These are phyloP conservation scores for Leucosporidium creatinivorum DNA, from an alignment of 768 basidiomycete species.

Conservation along the genomic window DNA sequence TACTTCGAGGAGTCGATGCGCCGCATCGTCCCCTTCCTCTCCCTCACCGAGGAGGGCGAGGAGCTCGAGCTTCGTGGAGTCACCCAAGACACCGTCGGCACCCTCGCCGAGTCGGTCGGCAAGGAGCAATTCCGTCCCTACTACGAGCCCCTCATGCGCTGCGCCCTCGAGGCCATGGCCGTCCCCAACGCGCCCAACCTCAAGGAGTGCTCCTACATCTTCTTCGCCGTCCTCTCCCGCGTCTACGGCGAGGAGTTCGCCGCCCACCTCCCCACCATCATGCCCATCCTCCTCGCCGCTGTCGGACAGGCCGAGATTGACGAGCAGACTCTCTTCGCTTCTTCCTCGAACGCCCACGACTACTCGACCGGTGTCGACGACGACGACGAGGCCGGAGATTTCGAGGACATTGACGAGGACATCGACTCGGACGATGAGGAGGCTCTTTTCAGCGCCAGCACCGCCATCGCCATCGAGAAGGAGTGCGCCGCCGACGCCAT, in stretches of 20 bases:
- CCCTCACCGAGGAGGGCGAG: conserved; percentile 77
- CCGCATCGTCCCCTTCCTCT: conserved; percentile 78
- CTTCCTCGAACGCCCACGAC: conserved; percentile 25
- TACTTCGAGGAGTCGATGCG: conserved; percentile 91
- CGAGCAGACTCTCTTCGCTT: conserved; percentile 46
- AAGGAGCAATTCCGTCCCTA: conserved; percentile 88
- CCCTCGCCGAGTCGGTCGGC: conserved; percentile 94
- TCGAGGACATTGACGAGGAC: conserved; percentile 46
- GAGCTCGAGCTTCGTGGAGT: conserved; percentile 92
- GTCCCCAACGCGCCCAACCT: conserved; percentile 73
- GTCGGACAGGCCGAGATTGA: conserved; percentile 76
- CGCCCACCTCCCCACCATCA: conserved; percentile 71
- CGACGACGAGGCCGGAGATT: conserved; percentile 52
- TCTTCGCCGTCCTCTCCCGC: conserved; percentile 97
- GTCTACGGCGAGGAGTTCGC: conserved; percentile 94
- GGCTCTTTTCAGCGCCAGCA: conserved; percentile 54
- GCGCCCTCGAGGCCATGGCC: conserved; percentile 81
- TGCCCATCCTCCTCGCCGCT: conserved; percentile 63
- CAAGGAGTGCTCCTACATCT: conserved; percentile 91
- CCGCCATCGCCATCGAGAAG: conserved; percentile 95
- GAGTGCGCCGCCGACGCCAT: conserved; percentile 97
- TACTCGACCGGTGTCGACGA: conserved; percentile 53
- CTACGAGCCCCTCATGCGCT: conserved; percentile 93
- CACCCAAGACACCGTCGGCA: conserved; percentile 97
- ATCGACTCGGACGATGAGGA: conserved; percentile 44